Evolutionary conservation across 2,329 filamentous ascomycete species (phyloP).

Genomic region (Colletotrichum chlorophyti): DNA sequence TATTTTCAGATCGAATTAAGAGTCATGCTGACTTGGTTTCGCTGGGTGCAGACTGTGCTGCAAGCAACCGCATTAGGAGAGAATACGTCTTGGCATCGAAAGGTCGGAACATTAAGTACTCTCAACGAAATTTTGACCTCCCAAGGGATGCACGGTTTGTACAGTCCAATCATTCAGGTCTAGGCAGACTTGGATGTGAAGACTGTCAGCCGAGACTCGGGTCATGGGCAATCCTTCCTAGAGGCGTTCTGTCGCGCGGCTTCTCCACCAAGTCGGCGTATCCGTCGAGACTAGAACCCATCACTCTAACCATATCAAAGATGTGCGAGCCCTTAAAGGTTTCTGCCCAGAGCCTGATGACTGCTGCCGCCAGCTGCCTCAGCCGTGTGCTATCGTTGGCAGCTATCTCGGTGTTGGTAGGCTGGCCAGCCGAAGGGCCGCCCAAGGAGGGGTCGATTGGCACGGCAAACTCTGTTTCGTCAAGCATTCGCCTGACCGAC

Average conservation of each 20-base stretch:
- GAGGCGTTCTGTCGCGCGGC: slow-evolving; percentile 53
- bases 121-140: background rate
- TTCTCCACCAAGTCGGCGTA: slow-evolving; percentile 65
- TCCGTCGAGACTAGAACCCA: slow-evolving; percentile 62
- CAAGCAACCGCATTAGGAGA: background rate
- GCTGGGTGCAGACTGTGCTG: background rate
- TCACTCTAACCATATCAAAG: slow-evolving; percentile 65
- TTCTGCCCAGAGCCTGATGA: slow-evolving; percentile 67
- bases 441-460: slow-evolving; percentile 63
- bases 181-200: no score
- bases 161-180: background rate
- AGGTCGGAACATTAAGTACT: background rate
- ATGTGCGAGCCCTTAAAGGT: slow-evolving; percentile 68
- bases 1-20: background rate
- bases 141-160: background rate
- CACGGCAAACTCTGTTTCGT: slow-evolving; percentile 68
- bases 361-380: slow-evolving; percentile 62
- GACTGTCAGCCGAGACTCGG: slow-evolving; percentile 17
- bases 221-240: slow-evolving; percentile 41
- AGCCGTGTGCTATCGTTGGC: slow-evolving; percentile 58
- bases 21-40: background rate
- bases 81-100: slow-evolving; percentile 5
- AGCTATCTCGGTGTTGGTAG: slow-evolving; percentile 48
- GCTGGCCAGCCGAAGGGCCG: slow-evolving; percentile 43
- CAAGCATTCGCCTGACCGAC: slow-evolving; percentile 63